phyloP scores from a whole-genome alignment of 176 grass and related monocot species.

The Dendrocalamus sinicus region DNA sequence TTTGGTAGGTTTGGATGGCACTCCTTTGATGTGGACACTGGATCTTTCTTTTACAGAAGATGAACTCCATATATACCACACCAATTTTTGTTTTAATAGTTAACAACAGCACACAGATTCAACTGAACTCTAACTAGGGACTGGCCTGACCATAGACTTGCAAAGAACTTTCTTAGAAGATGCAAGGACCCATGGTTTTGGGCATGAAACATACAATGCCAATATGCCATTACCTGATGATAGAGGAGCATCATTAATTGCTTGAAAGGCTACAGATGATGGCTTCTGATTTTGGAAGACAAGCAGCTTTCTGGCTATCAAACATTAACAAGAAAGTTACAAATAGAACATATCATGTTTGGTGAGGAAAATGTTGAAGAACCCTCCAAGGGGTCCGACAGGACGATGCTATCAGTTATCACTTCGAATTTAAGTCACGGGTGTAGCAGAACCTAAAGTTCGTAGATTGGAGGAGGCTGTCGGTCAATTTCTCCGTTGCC shows the following conservation, averaged over 20 bases:
- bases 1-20: constrained; percentile 54
- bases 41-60: constrained; percentile 11
- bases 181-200: neutral
- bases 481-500: constrained; percentile 28
- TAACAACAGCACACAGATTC: neutral
- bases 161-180: neutral
- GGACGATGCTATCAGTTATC: constrained; percentile 33
- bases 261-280: constrained; percentile 13
- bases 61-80: neutral
- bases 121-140: neutral
- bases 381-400: neutral
- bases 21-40: constrained; percentile 50
- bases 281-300: constrained; percentile 19
- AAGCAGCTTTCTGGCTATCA: constrained; percentile 23
- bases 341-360: constrained; percentile 33
- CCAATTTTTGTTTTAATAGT: neutral
- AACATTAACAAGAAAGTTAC: constrained; percentile 12
- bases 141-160: neutral
- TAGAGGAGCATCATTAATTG: constrained; percentile 9
- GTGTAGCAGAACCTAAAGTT: constrained; percentile 39
- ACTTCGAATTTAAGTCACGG: constrained; percentile 40
- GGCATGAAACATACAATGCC: neutral
- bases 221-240: neutral
- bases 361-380: constrained; percentile 39
- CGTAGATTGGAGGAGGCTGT: constrained; percentile 44